Evolutionary conservation across 257 asterid genomes (phyloP), one percentile per base, ranked within the genome.

Genomic region (Capsicum rhomboideum): DNA sequence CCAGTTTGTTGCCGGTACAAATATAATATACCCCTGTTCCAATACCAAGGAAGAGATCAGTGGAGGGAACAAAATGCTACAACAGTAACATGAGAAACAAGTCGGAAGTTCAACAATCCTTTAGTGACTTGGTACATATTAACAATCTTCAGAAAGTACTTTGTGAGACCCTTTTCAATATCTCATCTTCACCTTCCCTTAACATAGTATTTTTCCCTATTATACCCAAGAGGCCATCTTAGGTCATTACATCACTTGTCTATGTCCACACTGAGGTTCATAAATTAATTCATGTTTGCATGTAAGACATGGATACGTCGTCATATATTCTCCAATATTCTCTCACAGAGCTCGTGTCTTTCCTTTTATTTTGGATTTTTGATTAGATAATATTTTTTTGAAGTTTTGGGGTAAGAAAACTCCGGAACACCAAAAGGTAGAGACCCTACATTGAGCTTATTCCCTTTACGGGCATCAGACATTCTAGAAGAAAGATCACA

Each of bases 21-120:
- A 84, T 89, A 90, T 79, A 95, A 83, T 87, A 95, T 91, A 64
- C 97, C 94, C 95, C 99, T 97, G 95, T 83, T 66, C 83, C 88
- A 86, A 79, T 78, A 77, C 61, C 40, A 87, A 71, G 53, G 86
- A 63, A 82, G 78, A 46, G 64, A 83, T 89, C 84, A 87, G 71
- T 29, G 14, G 59, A 85, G n/a, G 85, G 50, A 56, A 85, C 34
- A 68, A 18, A 80, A 49, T 50, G 53, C 12, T 44, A 58, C 14
- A 59, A 59, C 46, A 34, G 75, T 80, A 58, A 80, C 75, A 80
- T 21, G 44, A 56, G 29, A 80, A 59, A 80, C 83, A 37, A 80
- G 55, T 17, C 11, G 67, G 83, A 58, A 58, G n/a, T 72, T 44
- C 79, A 44, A 69, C 79, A 44, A 75, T n/a, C 2, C 37, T n/a